phyloP scores from a whole-genome alignment of 352 stramenopile species.

The Aphanomyces astaci region DNA sequence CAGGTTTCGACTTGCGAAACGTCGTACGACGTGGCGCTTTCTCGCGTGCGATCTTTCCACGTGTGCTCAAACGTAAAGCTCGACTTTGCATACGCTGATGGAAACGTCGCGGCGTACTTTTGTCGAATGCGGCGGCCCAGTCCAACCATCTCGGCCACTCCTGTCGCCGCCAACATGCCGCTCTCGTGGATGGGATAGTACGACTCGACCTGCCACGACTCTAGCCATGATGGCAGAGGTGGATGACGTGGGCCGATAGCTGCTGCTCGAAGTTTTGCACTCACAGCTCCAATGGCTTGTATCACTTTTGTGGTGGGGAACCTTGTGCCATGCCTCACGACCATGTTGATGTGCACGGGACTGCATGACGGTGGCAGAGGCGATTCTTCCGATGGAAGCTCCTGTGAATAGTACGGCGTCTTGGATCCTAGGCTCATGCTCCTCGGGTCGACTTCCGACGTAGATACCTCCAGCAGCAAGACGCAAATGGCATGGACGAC shows the following conservation, averaged over 20 bases:
- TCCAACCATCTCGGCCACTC: slow-evolving; percentile 50
- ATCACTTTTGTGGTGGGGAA: slow-evolving; percentile 79
- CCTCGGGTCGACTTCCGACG: neutral
- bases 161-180: slow-evolving; percentile 44
- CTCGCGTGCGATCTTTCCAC: slow-evolving; percentile 69
- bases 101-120: slow-evolving; percentile 15
- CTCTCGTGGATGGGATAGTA: slow-evolving; percentile 22
- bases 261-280: slow-evolving; percentile 31
- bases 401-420: slow-evolving; percentile 20
- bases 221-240: slow-evolving; percentile 46
- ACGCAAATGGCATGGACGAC: neutral
- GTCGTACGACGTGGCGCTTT: slow-evolving; percentile 48
- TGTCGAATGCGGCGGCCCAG: slow-evolving; percentile 46
- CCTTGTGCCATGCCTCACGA: slow-evolving; percentile 67
- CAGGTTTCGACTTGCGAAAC: neutral
- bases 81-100: slow-evolving; percentile 28
- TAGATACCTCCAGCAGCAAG: too few species aligned
- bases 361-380: slow-evolving; percentile 27
- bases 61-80: slow-evolving; percentile 67
- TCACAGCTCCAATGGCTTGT: slow-evolving; percentile 35
- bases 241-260: neutral
- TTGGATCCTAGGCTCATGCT: slow-evolving; percentile 2
- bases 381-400: neutral
- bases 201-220: slow-evolving; percentile 38
- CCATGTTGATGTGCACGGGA: slow-evolving; percentile 66